Evolutionary conservation across 345 rosid species (phyloP), one percentile per base, ranked within the genome.

Genomic region (Citrus australasica): DNA sequence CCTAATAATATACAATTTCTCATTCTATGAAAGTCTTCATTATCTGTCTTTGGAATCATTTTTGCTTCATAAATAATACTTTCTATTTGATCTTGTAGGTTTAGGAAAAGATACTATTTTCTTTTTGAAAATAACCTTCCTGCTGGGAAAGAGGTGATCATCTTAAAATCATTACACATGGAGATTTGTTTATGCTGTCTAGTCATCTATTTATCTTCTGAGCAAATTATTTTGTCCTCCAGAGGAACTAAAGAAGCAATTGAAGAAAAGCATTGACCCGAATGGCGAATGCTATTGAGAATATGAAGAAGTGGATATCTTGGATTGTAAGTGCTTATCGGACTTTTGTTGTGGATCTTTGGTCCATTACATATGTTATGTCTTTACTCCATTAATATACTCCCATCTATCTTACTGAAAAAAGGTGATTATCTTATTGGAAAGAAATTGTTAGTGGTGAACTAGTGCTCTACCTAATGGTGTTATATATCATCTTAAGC

Each of bases 61-160:
- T 38, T 71, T 72, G 16, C 22, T 16, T 51, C 59, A 10, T 30
- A 8, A 63, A 24, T 69, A 8, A 53, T 46, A 66, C 9, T 33
- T 40, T 30, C n/a, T 62, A 35, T 65, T 80, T 65, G 58, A 17
- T 74, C 66, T 80, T 81, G 59, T 65, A 91, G 97, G 85, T 92
- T 90, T 79, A 91, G 89, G 84, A 93, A 93, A 81, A 88, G 94
- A 83, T 92, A 85, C 73, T 69, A 83, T 81, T 95, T 95, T 77
- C 88, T 93, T n/a, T 91, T 77, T 48, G 87, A 92, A 83, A 85
- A 87, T 6, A 87, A 88, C 33, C 89, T 95, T 80, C 96, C 92
- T 53, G 76, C 86, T 74, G 93, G 88, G 80, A 90, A 79, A 87
- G 88, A 87, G 90, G 90, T 88, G 83, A 32, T 35, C n/a, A 46